phyloP scores from a whole-genome alignment of 2,329 filamentous ascomycete genomes.

The Colletotrichum truncatum region DNA sequence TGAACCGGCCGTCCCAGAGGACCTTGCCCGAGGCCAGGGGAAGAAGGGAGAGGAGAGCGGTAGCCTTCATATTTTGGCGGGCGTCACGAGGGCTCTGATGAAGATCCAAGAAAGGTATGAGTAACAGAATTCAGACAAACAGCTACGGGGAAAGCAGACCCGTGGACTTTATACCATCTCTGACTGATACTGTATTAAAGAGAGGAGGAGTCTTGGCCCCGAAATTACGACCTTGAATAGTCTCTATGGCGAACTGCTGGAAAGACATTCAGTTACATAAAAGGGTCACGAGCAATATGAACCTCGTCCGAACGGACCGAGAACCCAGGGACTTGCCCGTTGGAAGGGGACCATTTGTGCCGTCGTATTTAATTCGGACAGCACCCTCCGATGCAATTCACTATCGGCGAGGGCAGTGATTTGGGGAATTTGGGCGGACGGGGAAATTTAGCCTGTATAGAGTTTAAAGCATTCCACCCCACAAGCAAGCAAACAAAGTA shows the following conservation, averaged over 20 bases:
- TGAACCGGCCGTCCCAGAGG: conserved; percentile 74
- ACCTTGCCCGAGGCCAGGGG: conserved; percentile 37
- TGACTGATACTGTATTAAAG: too few relatives aligned
- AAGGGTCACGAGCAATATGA: conserved; percentile 22
- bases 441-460: conserved; percentile 25
- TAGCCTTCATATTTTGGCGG: conserved; percentile 13
- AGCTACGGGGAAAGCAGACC: neutral
- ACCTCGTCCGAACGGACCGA: conserved; percentile 11
- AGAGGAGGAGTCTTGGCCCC: too few relatives aligned
- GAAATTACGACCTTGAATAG: conserved; percentile 15
- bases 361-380: conserved; percentile 17
- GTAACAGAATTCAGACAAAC: neutral
- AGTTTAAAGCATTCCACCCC: conserved; percentile 13
- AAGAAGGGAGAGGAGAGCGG: conserved; percentile 3
- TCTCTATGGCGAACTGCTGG: neutral
- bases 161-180: too few relatives aligned
- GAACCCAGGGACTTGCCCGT: neutral
- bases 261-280: neutral
- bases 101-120: neutral
- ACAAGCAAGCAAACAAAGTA: neutral
- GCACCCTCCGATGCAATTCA: conserved; percentile 7
- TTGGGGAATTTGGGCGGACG: conserved; percentile 1
- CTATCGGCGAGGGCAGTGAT: neutral
- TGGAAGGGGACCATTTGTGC: neutral
- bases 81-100: neutral